Evolutionary conservation across 257 asterid species (phyloP).

Genomic region (Fraxinus americana): DNA sequence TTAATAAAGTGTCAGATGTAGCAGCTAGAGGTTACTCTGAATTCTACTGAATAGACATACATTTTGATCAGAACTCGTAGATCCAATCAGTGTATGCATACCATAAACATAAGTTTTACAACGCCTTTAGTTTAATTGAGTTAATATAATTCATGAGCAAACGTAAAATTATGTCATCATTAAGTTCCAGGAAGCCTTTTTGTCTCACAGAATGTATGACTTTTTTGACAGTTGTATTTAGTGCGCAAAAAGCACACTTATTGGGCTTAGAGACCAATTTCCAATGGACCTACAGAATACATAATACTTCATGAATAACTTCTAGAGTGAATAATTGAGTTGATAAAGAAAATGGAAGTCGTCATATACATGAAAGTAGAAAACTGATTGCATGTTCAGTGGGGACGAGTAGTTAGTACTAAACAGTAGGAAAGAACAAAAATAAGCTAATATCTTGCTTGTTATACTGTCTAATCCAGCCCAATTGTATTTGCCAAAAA

Average conservation of each 20-base stretch:
- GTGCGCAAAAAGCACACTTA: background rate
- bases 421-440: background rate
- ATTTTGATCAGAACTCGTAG: background rate
- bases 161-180: background rate
- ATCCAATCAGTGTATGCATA: background rate
- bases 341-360: background rate
- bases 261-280: background rate
- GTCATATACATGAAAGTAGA: background rate
- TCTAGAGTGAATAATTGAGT: background rate
- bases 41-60: constrained; percentile 5
- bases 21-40: background rate
- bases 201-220: background rate
- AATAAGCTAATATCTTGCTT: constrained; percentile 1
- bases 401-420: background rate
- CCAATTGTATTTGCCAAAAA: background rate
- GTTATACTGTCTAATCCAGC: background rate
- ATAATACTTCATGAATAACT: background rate
- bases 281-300: background rate
- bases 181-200: background rate
- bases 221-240: background rate
- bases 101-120: background rate
- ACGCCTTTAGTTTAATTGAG: background rate
- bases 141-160: background rate
- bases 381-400: background rate
- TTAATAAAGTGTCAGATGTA: background rate